Percentiles rank a stretch among this genome's conserved stretches.
phyloP scores from a whole-genome alignment of 2,329 filamentous ascomycete genomes.

The Fusarium subglutinans region DNA sequence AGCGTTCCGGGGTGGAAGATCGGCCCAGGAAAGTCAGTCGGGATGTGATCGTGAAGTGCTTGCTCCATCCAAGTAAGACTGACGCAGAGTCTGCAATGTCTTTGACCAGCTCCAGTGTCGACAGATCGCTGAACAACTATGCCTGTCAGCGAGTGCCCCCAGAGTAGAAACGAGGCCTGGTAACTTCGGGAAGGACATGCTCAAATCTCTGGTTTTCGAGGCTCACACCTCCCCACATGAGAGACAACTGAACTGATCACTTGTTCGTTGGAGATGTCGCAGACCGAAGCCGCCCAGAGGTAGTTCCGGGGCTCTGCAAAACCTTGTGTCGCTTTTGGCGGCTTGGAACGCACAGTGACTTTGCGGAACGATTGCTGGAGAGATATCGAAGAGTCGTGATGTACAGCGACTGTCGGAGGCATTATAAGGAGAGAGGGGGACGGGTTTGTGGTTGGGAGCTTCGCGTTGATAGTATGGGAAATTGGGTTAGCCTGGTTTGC shows the following conservation, averaged over 20 bases:
- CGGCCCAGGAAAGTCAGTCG: not conserved
- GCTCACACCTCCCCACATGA: not conserved
- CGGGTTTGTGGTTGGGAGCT: not conserved
- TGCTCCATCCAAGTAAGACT: fast-evolving
- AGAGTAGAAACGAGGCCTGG: not conserved
- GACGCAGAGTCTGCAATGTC: fast-evolving
- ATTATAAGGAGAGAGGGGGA: fast-evolving
- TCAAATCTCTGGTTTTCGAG: fast-evolving
- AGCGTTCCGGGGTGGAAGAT: fast-evolving
- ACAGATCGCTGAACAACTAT: fast-evolving
- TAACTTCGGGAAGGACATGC: fast-evolving
- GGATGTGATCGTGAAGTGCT: not conserved
- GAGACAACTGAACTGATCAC: fast-evolving
- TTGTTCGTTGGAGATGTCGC: fast-evolving
- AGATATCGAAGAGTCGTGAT: not conserved
- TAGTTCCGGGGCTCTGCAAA: not conserved
- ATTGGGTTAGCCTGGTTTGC: not conserved
- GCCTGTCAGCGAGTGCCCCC: fast-evolving
- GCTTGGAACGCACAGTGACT: not conserved
- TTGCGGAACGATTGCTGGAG: no score
- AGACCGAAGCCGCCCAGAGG: fast-evolving
- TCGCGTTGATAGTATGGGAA: fast-evolving
- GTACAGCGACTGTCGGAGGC: fast-evolving
- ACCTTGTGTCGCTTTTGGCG: fast-evolving
- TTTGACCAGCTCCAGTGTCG: not conserved